A percentile compares a stretch with the other conserved stretches of the same genome.
Evolutionary conservation across 768 basidiomycete species (phyloP).

Genomic region (Melanogaster broomeanus): DNA sequence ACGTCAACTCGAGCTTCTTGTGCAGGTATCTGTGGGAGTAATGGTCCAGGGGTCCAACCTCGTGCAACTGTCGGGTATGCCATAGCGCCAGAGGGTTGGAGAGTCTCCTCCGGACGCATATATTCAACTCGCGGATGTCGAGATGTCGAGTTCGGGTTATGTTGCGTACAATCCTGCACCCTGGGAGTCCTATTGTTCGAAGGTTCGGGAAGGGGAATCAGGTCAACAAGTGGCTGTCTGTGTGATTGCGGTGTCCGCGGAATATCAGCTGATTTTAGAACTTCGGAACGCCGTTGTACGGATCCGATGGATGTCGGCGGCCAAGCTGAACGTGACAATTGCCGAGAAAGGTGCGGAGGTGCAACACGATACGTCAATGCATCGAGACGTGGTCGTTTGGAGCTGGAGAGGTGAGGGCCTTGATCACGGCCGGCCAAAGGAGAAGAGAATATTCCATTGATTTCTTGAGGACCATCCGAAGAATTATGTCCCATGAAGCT

Average conservation of each 20-base stretch:
- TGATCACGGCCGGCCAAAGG: slow-evolving; percentile 9
- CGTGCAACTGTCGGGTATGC: background rate
- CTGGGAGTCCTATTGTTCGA: background rate
- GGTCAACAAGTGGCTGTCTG: slow-evolving; percentile 21
- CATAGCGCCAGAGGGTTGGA: background rate
- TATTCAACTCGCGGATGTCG: background rate
- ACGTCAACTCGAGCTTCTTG: background rate
- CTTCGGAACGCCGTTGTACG: background rate
- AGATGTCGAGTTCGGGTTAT: background rate
- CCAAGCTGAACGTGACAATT: slow-evolving; percentile 7
- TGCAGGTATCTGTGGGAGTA: background rate
- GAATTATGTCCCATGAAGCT: background rate
- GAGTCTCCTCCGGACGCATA: slow-evolving; percentile 8
- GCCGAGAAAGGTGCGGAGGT: slow-evolving; percentile 4
- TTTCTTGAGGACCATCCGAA: background rate
- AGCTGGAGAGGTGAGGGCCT: background rate
- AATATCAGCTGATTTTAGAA: background rate
- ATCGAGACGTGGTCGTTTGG: slow-evolving; percentile 19
- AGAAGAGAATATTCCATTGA: slow-evolving; percentile 1
- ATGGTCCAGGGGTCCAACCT: background rate
- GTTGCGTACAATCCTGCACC: background rate
- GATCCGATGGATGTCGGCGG: background rate
- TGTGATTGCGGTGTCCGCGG: slow-evolving; percentile 14
- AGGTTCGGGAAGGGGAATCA: slow-evolving; percentile 4
- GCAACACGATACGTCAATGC: background rate